Base-by-base conservation (phyloP, 2,329 filamentous ascomycete species). In the Mariannaea sp. region DNA sequence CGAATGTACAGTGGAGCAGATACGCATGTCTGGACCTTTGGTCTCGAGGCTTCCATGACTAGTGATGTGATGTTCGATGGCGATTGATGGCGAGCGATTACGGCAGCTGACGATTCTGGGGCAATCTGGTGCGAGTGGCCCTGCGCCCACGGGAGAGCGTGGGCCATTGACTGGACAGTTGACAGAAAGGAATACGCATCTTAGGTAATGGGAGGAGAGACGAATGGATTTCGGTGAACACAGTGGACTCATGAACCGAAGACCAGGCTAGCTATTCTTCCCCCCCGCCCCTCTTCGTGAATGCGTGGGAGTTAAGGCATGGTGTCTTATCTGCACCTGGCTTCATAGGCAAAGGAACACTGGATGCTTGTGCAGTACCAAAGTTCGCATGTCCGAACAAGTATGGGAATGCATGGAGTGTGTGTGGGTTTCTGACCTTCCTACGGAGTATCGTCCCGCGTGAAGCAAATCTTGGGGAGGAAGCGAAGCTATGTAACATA, bases 1-100 rank as follows among this genome's bases (percentile, higher is more conserved):
- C 51, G 43, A 49, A 62, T 56, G 44, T 64, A 62, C 62, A 57
- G 62, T 58, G 62, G 62, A 56, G 49, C 30, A 48, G 49, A 29
- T 38, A 52, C 44, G 42, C 43, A 45, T 42, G 35, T 41, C 35
- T 43, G 38, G 36, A 26, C 17, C 36, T 20, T 41, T 30, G 26
- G 42, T 39, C 42, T 47, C 42, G 49, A 58, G 36, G 53, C 36
- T 60, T 53, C 12, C 29, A 44, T 49, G 49, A 47, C 45, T 45
- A 53, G 53, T 51, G 51, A 59, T 48, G 26, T 50, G 55, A 57
- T 54, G 43, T 47, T 58, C n/a, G 38, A 52, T 64, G 53, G 43
- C 38, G 49, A 38, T 38, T 49, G 41, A 43, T 48, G 49, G 41
- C 42, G 42, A 46, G 42, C 32, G 29, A 46, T 47, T 44, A 26